Evolutionary conservation across 2,329 filamentous ascomycete species (phyloP).

Genomic region (Zymoseptoria tritici): DNA sequence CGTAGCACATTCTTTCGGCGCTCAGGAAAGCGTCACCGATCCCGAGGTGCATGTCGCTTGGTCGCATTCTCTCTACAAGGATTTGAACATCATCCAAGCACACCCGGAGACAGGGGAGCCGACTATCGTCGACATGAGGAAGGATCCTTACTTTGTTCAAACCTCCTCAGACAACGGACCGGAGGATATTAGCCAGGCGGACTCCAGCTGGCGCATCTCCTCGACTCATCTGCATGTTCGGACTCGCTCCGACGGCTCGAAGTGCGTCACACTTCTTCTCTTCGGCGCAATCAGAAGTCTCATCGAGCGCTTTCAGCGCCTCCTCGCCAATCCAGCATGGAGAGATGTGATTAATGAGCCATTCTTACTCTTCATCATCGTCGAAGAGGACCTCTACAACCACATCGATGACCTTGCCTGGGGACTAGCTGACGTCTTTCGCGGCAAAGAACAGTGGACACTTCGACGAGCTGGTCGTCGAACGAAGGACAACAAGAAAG

Average conservation of each 20-base stretch:
- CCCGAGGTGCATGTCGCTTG: slow-evolving; percentile 1
- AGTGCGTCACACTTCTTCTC: slow-evolving; percentile 6
- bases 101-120: background rate
- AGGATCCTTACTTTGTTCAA: background rate
- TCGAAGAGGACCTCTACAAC: slow-evolving; percentile 28
- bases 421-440: slow-evolving; percentile 26
- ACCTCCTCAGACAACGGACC: background rate
- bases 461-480: slow-evolving; percentile 14
- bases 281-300: background rate
- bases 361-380: slow-evolving; percentile 27
- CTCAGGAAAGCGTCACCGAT: background rate
- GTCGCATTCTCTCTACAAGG: slow-evolving; percentile 6
- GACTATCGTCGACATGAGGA: background rate
- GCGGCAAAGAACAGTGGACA: slow-evolving; percentile 23
- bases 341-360: slow-evolving; percentile 25
- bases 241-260: slow-evolving; percentile 1
- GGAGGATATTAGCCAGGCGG: background rate
- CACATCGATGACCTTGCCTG: slow-evolving; percentile 27
- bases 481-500: slow-evolving; percentile 15
- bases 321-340: slow-evolving; percentile 1
- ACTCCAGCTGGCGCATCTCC: background rate
- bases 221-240: slow-evolving; percentile 4
- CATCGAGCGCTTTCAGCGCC: background rate
- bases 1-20: slow-evolving; percentile 1
- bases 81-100: background rate